These are phyloP conservation scores for Geum urbanum DNA, from an alignment of 306 rosid genomes.

Conservation along the genomic window DNA sequence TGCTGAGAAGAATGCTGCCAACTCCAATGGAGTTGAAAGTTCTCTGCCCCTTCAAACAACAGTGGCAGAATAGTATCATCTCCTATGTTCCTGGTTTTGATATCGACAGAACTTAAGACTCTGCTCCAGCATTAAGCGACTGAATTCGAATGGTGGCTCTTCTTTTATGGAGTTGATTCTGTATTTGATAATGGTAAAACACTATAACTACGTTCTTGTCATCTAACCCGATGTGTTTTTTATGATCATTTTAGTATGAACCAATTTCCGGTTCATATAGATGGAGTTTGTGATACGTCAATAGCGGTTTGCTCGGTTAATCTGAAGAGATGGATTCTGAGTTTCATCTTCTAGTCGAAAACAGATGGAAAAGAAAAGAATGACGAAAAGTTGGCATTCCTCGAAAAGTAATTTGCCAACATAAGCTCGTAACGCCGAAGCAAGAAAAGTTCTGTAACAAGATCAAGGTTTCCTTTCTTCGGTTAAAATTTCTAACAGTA, in stretches of 20 bases:
- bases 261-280: too few species aligned
- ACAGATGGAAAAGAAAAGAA: neutral
- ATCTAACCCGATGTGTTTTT: neutral
- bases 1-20: constrained; percentile 45
- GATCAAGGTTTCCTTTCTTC: neutral
- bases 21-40: constrained; percentile 68
- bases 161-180: neutral
- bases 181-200: neutral
- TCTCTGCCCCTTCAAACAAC: constrained; percentile 62
- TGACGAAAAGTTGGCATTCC: neutral
- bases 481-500: neutral
- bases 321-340: too few species aligned
- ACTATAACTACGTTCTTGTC: neutral
- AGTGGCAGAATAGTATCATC: constrained; percentile 37
- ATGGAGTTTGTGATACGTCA: too few species aligned
- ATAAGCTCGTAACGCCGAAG: neutral
- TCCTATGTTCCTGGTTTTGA: neutral
- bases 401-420: neutral
- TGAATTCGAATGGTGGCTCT: neutral
- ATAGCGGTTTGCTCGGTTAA: neutral
- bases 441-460: neutral
- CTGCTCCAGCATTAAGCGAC: neutral
- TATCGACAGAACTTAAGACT: neutral
- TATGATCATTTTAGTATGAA: too few species aligned
- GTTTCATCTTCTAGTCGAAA: neutral